Conservation (phyloP, 1,284 basidiomycete genomes). For the Fomitopsis pinicola region DNA sequence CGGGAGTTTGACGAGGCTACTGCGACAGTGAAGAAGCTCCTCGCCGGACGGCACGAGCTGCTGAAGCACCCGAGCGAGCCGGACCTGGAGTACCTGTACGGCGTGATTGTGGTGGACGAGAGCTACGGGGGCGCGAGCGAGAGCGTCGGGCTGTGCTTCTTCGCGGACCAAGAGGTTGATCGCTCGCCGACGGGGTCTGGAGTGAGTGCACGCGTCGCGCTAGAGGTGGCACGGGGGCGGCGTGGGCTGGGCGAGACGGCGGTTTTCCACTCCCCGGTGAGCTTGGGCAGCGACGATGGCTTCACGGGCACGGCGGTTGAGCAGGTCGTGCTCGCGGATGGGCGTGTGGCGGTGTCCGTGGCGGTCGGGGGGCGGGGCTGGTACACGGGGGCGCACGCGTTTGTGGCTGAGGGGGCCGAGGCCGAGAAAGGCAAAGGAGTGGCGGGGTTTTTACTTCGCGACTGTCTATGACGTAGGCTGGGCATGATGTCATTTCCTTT, state of each 20-base stretch:
- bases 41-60: slow-evolving; percentile 21
- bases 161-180: slow-evolving; percentile 39
- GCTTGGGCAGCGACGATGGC: slow-evolving; percentile 12
- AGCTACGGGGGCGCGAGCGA: slow-evolving; percentile 10
- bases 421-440: slow-evolving; percentile 1
- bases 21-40: slow-evolving; percentile 20
- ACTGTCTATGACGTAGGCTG: slow-evolving; percentile 11
- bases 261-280: slow-evolving; percentile 33
- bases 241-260: slow-evolving; percentile 25
- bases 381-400: slow-evolving; percentile 30
- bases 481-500: slow-evolving; percentile 5
- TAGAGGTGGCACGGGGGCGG: slow-evolving; percentile 30
- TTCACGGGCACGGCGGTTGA: slow-evolving; percentile 28
- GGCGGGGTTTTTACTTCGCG: slow-evolving; percentile 6
- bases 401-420: slow-evolving; percentile 22
- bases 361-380: slow-evolving; percentile 28
- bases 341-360: slow-evolving; percentile 21
- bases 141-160: slow-evolving; percentile 35
- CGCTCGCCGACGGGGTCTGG: slow-evolving; percentile 40
- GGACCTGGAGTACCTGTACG: slow-evolving; percentile 35
- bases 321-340: not conserved
- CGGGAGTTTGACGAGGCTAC: slow-evolving; percentile 30
- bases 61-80: slow-evolving; percentile 29
- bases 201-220: slow-evolving; percentile 36
- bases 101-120: slow-evolving; percentile 34